Evolutionary conservation across 1,139 yeast species (phyloP), one percentile per base, ranked within the genome.

Genomic region (Geotrichum australiense): DNA sequence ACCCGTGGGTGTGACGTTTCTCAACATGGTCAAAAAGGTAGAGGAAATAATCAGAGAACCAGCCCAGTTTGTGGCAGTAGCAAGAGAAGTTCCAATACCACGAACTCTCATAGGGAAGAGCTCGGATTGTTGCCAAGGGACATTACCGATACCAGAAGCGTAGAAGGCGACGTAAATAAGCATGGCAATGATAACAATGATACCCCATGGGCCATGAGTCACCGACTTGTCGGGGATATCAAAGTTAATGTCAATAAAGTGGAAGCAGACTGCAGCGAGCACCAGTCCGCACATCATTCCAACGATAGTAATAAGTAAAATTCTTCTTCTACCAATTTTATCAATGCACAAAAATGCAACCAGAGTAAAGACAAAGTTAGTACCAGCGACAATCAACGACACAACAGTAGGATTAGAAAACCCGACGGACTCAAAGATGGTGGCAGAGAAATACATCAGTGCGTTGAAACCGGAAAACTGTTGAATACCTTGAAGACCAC

Each of bases 111-210:
- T 94, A 21, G 96, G 91, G 68, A 89, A 86, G 55, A 87, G 68
- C 64, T 89, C 98, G 42, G 91, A 84, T 58, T 94, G 97, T 56
- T 91, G 95, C 98, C 98, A 89, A 39, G 98, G 97, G 47, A 86
- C 89, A 59, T 89, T 86, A 63, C 98, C 98, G 53, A 87, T 84
- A 53, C 97, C 97, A 51, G 85, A 69, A 33, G 96, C 95, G 60
- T 87, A 89, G 47, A 82, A 78, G 4, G 94, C 95, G 39, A 87
- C 96, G 57, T 74, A 91, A 42, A 77, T 62, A 53, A 89, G 85
- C 86, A 87, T 86, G 49, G 86, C 80, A 25, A 87, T 70, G 49
- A 91, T 80, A 45, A 89, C 78, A 10, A 86, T 78, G 49, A 83
- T 75, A 11, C 96, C 94, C 96, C 96, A 87, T 1, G 85, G 79